Evolutionary conservation across 495 filamentous ascomycete genomes (phyloP), one percentile per base, ranked within the genome.

Genomic region (Bryoglossum gracile): DNA sequence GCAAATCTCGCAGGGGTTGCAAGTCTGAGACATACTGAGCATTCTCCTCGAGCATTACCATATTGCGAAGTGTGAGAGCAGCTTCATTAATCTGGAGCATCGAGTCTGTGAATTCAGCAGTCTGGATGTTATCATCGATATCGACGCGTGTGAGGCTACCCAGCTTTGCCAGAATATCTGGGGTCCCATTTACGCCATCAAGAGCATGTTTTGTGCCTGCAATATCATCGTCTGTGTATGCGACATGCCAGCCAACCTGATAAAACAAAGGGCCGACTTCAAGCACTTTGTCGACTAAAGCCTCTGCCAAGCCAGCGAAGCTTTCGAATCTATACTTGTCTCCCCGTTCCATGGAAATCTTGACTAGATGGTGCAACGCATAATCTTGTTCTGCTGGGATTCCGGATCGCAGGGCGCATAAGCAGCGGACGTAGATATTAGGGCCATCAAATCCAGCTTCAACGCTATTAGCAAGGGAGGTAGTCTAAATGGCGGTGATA

Each of bases 261-360:
- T 87, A 91, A 65, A 86, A 91, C 2, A 94, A 65, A 17, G 69
- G 74, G 44, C 80, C 81, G 32, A 92, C 71, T 39, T 84, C 77
- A 16, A 94, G 71, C 4, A 85, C 78, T 59, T 89, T 91, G 55
- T 86, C 82, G 55, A 95, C 84, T 19, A 99, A 72, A 10, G 84
- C 85, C 61, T 97, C 92, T 1, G 87, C 87, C 28, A 99, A 72
- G 25, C 88, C 80, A n/a, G 84, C 82, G 58, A 95, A 96, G 2
- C 82, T 80, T 48, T 95, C 90, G 49, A 95, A 95, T 53, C 86
- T 85, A 65, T 94, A 95, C 60, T 95, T 95, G 60, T 97, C 94
- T 23, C 90, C 91, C 24, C 87, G 76, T 62, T 96, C 90, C 47
- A 86, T 89, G 0, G 90, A 95, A 14, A 95, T 95, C 62, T 95